Conservation (phyloP, 2,329 filamentous ascomycete species). For the Ophiocordyceps unilateralis region DNA sequence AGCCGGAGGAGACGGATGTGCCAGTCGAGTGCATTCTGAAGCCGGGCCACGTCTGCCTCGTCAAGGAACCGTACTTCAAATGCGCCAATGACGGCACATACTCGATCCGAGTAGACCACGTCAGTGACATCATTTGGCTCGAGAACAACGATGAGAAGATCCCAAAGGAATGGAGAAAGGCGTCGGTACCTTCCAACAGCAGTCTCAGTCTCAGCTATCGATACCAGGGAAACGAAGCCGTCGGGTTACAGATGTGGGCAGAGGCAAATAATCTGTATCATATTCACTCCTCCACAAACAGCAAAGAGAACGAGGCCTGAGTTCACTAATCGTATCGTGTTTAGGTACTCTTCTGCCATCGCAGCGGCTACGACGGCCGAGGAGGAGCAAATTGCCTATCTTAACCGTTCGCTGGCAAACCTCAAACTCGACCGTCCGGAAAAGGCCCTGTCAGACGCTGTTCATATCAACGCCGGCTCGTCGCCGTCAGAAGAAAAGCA, state of each 20-base stretch:
- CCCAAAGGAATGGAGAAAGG: constrained; percentile 18
- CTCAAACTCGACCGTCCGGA: constrained; percentile 12
- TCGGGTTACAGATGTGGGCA: constrained; percentile 10
- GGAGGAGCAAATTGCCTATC: constrained; percentile 14
- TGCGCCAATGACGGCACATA: constrained; percentile 18
- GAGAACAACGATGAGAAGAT: constrained; percentile 17
- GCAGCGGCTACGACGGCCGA: constrained; percentile 11
- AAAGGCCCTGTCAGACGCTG: constrained; percentile 14
- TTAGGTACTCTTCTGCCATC: too few relatives aligned
- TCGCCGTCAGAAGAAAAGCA: constrained; percentile 20
- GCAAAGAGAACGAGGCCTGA: constrained; percentile 3
- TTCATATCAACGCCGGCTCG: constrained; percentile 2
- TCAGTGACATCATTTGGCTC: constrained; percentile 27
- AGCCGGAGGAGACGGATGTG: constrained; percentile 18
- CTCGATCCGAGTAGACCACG: constrained; percentile 32
- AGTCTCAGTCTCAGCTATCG: constrained; percentile 4
- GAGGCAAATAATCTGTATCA: constrained; percentile 13
- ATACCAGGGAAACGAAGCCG: constrained; percentile 16
- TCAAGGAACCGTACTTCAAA: constrained; percentile 39
- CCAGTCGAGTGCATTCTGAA: constrained; percentile 16
- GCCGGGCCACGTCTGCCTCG: constrained; percentile 17
- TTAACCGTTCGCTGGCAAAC: constrained; percentile 19
- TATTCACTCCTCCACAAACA: constrained; percentile 11
- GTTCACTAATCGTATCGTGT: too few relatives aligned
- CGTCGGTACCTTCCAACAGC: too few relatives aligned